Evolutionary conservation across 2,329 filamentous ascomycete species (phyloP).

Genomic region (Hortaea werneckii): DNA sequence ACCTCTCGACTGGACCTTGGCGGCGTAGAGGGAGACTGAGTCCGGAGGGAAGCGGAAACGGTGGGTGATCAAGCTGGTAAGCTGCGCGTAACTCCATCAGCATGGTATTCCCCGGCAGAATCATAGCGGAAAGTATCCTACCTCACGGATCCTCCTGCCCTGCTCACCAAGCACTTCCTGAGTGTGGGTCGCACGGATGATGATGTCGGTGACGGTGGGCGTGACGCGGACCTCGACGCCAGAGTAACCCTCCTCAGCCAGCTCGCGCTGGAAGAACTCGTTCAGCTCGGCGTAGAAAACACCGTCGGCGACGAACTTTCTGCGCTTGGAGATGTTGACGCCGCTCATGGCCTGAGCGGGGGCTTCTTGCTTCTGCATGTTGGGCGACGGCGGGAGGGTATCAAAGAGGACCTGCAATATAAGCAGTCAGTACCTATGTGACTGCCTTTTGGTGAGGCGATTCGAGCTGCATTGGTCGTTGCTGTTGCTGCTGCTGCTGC

Average conservation of each 20-base stretch:
- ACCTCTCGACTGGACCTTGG: constrained; percentile 99
- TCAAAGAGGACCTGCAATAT: too few species aligned
- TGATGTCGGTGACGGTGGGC: constrained; percentile 99
- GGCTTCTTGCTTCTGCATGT: constrained; percentile 7
- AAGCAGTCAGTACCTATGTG: too few species aligned
- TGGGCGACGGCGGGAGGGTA: not conserved
- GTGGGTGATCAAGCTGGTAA: constrained; percentile 99
- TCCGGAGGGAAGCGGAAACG: constrained; percentile 99
- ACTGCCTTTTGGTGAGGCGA: too few species aligned
- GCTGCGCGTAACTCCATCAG: constrained; percentile 31
- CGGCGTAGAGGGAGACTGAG: constrained; percentile 98
- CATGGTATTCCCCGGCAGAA: not conserved
- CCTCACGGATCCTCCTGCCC: constrained; percentile 95
- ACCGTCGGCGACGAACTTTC: constrained; percentile 71
- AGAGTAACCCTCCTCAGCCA: constrained; percentile 99
- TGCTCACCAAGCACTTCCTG: constrained; percentile 99
- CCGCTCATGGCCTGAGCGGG: constrained; percentile 18
- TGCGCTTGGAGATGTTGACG: constrained; percentile 66
- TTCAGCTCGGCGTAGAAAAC: constrained; percentile 99
- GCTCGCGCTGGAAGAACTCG: constrained; percentile 99
- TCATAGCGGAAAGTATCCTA: constrained; percentile 5
- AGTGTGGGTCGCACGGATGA: constrained; percentile 99
- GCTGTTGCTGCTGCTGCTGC: too few species aligned
- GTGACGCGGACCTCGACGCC: constrained; percentile 99
- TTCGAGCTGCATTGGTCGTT: too few species aligned